phyloP scores from a whole-genome alignment of 768 basidiomycete genomes.

The Boletellus sp. region DNA sequence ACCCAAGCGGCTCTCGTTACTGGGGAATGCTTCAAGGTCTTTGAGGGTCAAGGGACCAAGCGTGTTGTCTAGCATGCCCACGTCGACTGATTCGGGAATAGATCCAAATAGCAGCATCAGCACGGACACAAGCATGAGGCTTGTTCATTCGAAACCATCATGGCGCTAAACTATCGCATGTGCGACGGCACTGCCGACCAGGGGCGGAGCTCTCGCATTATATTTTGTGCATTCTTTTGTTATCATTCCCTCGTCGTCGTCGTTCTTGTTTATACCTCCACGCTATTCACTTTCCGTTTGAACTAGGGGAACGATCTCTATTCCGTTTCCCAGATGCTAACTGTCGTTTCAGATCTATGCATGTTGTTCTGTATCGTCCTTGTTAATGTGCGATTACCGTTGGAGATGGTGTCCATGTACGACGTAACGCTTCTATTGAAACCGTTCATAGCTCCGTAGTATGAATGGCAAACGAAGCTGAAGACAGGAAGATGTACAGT shows the following conservation, averaged over 20 bases:
- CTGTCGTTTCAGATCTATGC: constrained; percentile 27
- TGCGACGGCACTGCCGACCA: constrained; percentile 2
- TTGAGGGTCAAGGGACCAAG: constrained; percentile 31
- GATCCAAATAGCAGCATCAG: constrained; percentile 41
- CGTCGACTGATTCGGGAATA: constrained; percentile 30
- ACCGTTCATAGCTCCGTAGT: background rate
- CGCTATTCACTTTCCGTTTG: constrained; percentile 7
- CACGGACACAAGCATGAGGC: constrained; percentile 50
- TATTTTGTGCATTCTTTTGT: constrained; percentile 13
- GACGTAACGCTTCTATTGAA: background rate
- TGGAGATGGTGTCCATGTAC: background rate
- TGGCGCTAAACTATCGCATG: constrained; percentile 47
- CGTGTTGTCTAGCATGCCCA: constrained; percentile 28
- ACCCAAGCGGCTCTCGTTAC: constrained; percentile 53
- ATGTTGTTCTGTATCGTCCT: constrained; percentile 20
- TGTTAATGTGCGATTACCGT: constrained; percentile 13
- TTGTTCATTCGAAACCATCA: constrained; percentile 41
- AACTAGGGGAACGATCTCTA: constrained; percentile 1
- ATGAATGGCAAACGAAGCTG: background rate
- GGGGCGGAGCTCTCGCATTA: constrained; percentile 16
- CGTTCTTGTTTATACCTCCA: constrained; percentile 20
- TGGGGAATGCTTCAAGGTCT: constrained; percentile 37
- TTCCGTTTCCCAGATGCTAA: constrained; percentile 19
- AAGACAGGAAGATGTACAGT: constrained; percentile 2
- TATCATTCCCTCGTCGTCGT: constrained; percentile 7